These are phyloP conservation scores for Rhizomucor pusillus DNA, from an alignment of 371 early-diverging fungal genomes.

Conservation along the genomic window DNA sequence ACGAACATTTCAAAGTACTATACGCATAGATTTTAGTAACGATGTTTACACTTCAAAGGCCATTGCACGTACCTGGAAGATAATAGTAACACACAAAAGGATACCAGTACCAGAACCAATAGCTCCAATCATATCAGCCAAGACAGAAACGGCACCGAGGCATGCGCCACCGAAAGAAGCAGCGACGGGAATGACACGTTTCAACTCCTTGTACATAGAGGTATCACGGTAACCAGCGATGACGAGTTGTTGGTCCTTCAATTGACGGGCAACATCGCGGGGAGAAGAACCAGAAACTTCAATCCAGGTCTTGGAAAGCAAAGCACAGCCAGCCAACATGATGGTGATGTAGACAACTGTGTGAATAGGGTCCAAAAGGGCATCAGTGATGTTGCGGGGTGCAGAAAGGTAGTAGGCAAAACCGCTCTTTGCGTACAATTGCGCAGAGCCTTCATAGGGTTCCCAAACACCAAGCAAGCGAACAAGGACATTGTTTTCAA, in stretches of 20 bases:
- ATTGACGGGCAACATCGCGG: slow-evolving; percentile 94
- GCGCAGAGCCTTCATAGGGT: slow-evolving; percentile 83
- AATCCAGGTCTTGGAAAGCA: slow-evolving; percentile 98
- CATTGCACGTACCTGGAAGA: slow-evolving; percentile 75
- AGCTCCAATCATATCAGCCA: slow-evolving; percentile 92
- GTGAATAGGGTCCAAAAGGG: slow-evolving; percentile 91
- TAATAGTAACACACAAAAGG: slow-evolving; percentile 97
- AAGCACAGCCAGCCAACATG: slow-evolving; percentile 93
- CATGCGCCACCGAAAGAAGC: slow-evolving; percentile 96
- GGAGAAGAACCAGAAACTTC: slow-evolving; percentile 98
- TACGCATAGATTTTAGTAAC: slow-evolving; percentile 4
- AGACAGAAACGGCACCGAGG: slow-evolving; percentile 92
- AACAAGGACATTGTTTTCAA: slow-evolving; percentile 94
- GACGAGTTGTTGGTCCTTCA: slow-evolving; percentile 98
- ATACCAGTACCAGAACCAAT: slow-evolving; percentile 99
- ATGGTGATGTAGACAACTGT: slow-evolving; percentile 92
- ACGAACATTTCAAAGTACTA: slow-evolving; percentile 97
- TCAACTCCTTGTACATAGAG: slow-evolving; percentile 97
- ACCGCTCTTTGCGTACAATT: slow-evolving; percentile 91
- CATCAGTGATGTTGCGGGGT: slow-evolving; percentile 84
- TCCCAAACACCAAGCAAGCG: slow-evolving; percentile 98
- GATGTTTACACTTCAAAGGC: slow-evolving; percentile 24
- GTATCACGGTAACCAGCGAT: slow-evolving; percentile 96
- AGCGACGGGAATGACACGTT: slow-evolving; percentile 97
- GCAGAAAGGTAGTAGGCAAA: slow-evolving; percentile 98